Percentiles rank a stretch among this genome's conserved stretches.
phyloP scores from a whole-genome alignment of 73 alveolate genomes.

The Effrenium voratum region DNA sequence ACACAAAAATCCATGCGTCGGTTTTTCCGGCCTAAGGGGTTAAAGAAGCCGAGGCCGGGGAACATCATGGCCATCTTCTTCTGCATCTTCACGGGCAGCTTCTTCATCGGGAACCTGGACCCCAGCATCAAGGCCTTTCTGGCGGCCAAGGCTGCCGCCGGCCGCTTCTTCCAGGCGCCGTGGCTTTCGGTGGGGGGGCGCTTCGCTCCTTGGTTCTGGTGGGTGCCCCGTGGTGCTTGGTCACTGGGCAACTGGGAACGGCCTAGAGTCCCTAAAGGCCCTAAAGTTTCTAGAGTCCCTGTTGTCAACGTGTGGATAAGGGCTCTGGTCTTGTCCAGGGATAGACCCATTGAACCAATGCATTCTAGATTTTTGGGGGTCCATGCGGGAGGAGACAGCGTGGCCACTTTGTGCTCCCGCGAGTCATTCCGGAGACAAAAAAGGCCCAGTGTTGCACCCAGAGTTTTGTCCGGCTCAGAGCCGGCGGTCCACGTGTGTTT shows the following conservation, averaged over 20 bases:
- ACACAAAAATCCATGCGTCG: no score
- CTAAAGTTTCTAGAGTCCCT: background rate
- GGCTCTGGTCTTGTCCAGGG: no score
- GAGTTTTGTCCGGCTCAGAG: no score
- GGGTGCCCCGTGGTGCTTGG: background rate
- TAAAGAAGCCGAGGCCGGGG: background rate
- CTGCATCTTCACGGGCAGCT: constrained; percentile 37
- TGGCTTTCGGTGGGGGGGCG: background rate
- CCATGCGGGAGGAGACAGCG: no score
- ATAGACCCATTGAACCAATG: no score
- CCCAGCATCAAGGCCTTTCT: constrained; percentile 52
- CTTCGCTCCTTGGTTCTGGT: background rate
- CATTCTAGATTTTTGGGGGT: no score
- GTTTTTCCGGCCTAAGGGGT: no score
- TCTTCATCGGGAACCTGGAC: constrained; percentile 40
- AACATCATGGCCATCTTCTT: constrained; percentile 4
- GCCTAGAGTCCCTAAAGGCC: background rate
- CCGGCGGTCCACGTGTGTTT: no score
- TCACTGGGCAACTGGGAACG: background rate
- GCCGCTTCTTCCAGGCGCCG: constrained; percentile 53
- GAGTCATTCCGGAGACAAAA: no score
- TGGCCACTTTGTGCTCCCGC: no score
- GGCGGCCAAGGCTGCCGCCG: constrained; percentile 62
- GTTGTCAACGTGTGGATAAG: background rate
- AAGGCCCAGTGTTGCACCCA: no score